Base-by-base conservation (phyloP, 805 yeast genomes). In the Yamadazyma laniorum region DNA sequence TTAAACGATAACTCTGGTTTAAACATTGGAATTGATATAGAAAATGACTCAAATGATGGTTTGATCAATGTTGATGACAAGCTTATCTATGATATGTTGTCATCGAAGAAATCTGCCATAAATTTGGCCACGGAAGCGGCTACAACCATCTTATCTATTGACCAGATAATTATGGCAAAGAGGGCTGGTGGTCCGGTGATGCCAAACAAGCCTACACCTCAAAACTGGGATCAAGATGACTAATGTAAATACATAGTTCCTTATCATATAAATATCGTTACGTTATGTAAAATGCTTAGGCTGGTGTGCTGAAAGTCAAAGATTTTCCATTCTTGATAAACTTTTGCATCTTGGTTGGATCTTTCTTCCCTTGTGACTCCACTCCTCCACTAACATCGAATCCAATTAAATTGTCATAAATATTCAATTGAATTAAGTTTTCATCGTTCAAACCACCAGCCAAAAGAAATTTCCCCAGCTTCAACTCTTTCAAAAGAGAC, bases 111-210 rank as follows among this genome's bases (percentile, higher is more conserved):
- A 53, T 84, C 87, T 45, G 99, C 97, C 32, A 83, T 93, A 49
- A 79, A 82, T 52, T 82, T 93, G 47, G 98, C 99, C 13, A 89
- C 96, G 3, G 98, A 93, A 50, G 96, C 97, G 34, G 95, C 96
- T 11, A 78, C 75, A 46, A 93, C 98, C 4, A 83, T 90, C 37
- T 73, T 90, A 47, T 81, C 95, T 18, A 93, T 93, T 35, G 98
- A 93, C 62, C 98, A 91, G 74, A 91, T 91, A 55, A 93, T 91
- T 59, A 93, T 91, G 93, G 98, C 99, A 31, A 91, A 91, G 77
- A 80, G 96, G 61, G 97, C 98, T 2, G 99, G 99, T 49, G 99
- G 99, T 16, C 99, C 99, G 34, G 81, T 71, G 22, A 82, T 89
- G 76, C 96, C 96, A 23, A 59, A 66, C 52, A 95, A 85, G 57